Evolutionary conservation across 257 asterid species (phyloP).

Genomic region (Solanum stenotomum): DNA sequence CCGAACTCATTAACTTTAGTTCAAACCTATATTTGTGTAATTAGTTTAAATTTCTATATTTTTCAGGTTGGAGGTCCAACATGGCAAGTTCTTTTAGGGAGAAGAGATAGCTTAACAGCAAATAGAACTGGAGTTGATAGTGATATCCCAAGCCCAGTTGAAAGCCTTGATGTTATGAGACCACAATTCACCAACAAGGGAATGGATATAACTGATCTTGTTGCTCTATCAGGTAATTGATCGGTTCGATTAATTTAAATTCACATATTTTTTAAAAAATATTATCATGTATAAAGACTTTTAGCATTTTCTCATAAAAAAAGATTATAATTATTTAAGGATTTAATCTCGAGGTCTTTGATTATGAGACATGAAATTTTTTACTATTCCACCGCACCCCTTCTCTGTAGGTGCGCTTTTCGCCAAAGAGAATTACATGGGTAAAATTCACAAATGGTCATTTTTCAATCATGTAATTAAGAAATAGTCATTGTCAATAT

Average conservation of each 20-base stretch:
- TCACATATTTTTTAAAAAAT: too few relatives aligned
- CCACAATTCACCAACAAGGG: conserved; percentile 11
- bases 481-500: neutral
- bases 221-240: conserved; percentile 24
- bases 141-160: conserved; percentile 15
- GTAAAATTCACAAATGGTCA: neutral
- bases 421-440: neutral
- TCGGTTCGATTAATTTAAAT: neutral
- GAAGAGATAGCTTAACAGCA: conserved; percentile 27
- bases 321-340: too few relatives aligned
- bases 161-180: neutral
- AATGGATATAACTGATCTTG: conserved; percentile 23
- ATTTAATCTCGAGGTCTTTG: too few relatives aligned
- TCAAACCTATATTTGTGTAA: neutral
- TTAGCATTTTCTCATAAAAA: neutral
- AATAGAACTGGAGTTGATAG: conserved; percentile 9
- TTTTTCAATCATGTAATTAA: neutral
- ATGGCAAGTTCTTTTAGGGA: conserved; percentile 20
- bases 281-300: neutral
- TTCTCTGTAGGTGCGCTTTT: neutral
- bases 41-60: accelerated
- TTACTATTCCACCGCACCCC: neutral
- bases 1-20: neutral
- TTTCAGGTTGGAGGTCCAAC: conserved; percentile 25
- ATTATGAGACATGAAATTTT: too few relatives aligned